Percentiles rank a stretch among this genome's conserved stretches.
Conservation (phyloP, 306 rosid genomes). For the Senna tora region DNA sequence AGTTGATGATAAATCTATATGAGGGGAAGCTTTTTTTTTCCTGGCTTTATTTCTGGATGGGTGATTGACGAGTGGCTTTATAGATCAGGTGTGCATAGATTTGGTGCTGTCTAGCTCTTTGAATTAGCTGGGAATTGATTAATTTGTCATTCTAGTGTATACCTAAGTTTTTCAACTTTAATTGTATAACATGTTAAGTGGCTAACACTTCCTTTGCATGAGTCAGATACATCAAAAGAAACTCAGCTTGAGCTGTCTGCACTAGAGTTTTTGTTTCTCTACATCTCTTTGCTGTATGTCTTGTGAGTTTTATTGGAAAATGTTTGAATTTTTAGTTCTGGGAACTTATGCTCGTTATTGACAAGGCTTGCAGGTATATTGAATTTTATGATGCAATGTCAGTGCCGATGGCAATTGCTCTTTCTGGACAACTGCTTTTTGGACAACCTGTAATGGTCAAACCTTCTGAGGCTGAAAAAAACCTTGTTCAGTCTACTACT, state of each 20-base stretch:
- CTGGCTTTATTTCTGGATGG: slow-evolving; percentile 4
- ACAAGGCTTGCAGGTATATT: slow-evolving; percentile 84
- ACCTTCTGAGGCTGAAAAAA: slow-evolving; percentile 99
- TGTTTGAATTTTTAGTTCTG: slow-evolving; percentile 35
- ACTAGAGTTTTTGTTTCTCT: slow-evolving; percentile 77
- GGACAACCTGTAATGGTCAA: slow-evolving; percentile 99
- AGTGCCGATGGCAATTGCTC: slow-evolving; percentile 98
- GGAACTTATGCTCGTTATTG: slow-evolving; percentile 44
- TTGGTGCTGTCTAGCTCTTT: slow-evolving; percentile 17
- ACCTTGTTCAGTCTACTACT: slow-evolving; percentile 88
- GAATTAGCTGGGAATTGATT: slow-evolving; percentile 24
- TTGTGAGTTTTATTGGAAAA: slow-evolving; percentile 69
- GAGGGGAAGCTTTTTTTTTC: slow-evolving; percentile 27
- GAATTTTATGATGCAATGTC: slow-evolving; percentile 98
- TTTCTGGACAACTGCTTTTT: slow-evolving; percentile 89
- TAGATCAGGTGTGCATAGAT: slow-evolving; percentile 23
- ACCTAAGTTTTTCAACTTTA: slow-evolving; percentile 33
- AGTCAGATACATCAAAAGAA: slow-evolving; percentile 85
- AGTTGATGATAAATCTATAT: slow-evolving; percentile 4
- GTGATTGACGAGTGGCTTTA: slow-evolving; percentile 4
- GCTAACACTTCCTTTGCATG: slow-evolving; percentile 72
- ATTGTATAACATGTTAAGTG: slow-evolving; percentile 31
- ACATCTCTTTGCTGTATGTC: slow-evolving; percentile 71
- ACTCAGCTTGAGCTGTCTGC: slow-evolving; percentile 84
- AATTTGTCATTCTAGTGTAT: slow-evolving; percentile 34